phyloP scores from a whole-genome alignment of 2,329 filamentous ascomycete genomes.

The Fusarium staphyleae region DNA sequence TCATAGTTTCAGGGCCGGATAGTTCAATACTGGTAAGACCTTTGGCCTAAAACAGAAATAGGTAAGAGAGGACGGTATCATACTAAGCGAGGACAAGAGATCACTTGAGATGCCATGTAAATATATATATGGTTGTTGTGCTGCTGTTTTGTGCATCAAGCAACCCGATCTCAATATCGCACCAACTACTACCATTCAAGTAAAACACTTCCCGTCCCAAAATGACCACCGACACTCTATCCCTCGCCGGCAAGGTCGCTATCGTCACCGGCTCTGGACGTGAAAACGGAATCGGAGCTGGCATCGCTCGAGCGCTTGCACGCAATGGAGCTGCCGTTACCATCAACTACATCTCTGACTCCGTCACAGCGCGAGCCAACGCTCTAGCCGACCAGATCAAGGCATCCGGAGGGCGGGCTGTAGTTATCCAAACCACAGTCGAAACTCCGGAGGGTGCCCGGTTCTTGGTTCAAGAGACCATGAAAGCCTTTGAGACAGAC shows the following conservation, averaged over 20 bases:
- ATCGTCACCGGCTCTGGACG: conserved; percentile 55
- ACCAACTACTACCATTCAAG: too few relatives aligned
- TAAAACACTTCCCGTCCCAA: neutral
- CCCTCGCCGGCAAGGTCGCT: conserved; percentile 51
- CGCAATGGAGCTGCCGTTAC: conserved; percentile 51
- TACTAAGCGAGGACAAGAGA: too few relatives aligned
- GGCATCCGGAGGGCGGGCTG: conserved; percentile 41
- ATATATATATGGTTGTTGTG: too few relatives aligned
- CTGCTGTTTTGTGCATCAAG: too few relatives aligned
- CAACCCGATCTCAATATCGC: too few relatives aligned
- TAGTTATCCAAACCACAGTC: conserved; percentile 47
- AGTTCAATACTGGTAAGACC: too few relatives aligned
- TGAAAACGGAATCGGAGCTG: conserved; percentile 54
- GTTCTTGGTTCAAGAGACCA: conserved; percentile 46
- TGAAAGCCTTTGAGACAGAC: conserved; percentile 45
- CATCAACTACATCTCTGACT: conserved; percentile 51
- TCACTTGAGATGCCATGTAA: too few relatives aligned
- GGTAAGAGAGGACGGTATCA: too few relatives aligned
- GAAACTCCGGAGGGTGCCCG: conserved; percentile 43
- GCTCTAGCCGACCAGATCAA: conserved; percentile 41
- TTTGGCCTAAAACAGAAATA: too few relatives aligned
- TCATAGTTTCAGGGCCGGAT: too few relatives aligned
- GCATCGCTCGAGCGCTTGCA: conserved; percentile 50
- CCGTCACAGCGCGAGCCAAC: conserved; percentile 41
- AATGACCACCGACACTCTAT: conserved; percentile 48